These are phyloP conservation scores for Bryum argenteum DNA, from an alignment of 225 moss, liverwort and hornwort genomes.

Conservation along the genomic window DNA sequence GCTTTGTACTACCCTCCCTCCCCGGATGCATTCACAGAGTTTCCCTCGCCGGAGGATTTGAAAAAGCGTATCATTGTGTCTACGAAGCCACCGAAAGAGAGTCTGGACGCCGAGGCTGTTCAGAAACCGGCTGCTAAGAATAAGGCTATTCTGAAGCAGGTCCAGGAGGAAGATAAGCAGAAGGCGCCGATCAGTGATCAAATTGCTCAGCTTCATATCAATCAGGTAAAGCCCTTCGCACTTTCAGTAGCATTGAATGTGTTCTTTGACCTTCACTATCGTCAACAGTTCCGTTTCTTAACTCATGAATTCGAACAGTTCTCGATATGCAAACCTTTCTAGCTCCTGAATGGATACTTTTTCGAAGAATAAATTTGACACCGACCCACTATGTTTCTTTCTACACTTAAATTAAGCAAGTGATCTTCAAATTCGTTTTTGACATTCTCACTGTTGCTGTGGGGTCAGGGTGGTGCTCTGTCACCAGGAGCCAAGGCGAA, in stretches of 20 bases:
- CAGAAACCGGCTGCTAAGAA: slow-evolving; percentile 2
- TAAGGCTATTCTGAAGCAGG: slow-evolving; percentile 18
- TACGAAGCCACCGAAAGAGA: slow-evolving; percentile 77
- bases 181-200: slow-evolving; percentile 57
- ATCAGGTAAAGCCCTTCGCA: slow-evolving; percentile 27
- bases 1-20: slow-evolving; percentile 52
- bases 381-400: background rate
- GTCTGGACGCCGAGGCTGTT: slow-evolving; percentile 20
- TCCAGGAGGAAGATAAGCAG: slow-evolving; percentile 37
- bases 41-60: slow-evolving; percentile 68
- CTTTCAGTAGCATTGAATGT: background rate
- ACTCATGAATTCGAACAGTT: too few species aligned
- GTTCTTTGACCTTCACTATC: too few species aligned
- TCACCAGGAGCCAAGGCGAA: slow-evolving; percentile 18
- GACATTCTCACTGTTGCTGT: background rate
- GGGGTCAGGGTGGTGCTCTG: slow-evolving; percentile 28
- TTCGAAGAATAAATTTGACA: too few species aligned
- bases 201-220: slow-evolving; percentile 27
- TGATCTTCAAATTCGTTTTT: too few species aligned
- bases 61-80: slow-evolving; percentile 74
- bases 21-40: slow-evolving; percentile 40
- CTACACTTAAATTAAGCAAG: too few species aligned
- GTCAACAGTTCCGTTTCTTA: too few species aligned
- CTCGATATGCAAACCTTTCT: too few species aligned
- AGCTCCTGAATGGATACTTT: too few species aligned